These are phyloP conservation scores for Panicum hallii DNA, from an alignment of 202 grass and related monocot species.

Conservation along the genomic window DNA sequence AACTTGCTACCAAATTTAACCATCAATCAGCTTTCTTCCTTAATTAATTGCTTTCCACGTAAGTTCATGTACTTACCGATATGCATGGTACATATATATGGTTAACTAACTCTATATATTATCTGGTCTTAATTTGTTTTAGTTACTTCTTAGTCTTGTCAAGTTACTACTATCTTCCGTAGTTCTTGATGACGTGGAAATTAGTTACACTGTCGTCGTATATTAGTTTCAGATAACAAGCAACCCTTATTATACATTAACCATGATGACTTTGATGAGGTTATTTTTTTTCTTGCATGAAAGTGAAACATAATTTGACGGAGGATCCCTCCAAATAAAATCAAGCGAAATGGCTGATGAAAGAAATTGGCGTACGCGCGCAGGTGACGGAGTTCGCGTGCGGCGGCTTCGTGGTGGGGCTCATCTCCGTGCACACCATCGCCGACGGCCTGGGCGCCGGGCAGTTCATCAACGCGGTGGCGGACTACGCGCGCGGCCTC, in stretches of 20 bases:
- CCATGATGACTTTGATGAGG: too few species aligned
- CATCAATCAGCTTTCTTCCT: not conserved
- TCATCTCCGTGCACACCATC: constrained; percentile 86
- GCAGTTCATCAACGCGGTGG: constrained; percentile 85
- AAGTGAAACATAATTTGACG: too few species aligned
- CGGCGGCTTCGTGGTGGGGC: constrained; percentile 86
- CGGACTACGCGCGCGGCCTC: constrained; percentile 60
- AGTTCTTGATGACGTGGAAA: too few species aligned
- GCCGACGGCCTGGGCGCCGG: constrained; percentile 85
- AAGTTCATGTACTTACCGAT: not conserved
- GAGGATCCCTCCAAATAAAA: not conserved
- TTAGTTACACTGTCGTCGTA: too few species aligned
- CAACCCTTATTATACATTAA: too few species aligned
- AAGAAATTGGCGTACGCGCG: not conserved
- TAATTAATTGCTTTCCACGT: not conserved
- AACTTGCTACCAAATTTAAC: not conserved
- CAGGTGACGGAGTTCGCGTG: constrained; percentile 94
- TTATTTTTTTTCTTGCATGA: too few species aligned
- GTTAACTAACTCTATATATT: too few species aligned
- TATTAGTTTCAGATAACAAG: too few species aligned
- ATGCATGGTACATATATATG: too few species aligned
- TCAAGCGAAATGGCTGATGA: not conserved
- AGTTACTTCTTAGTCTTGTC: too few species aligned
- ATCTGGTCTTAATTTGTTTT: too few species aligned
- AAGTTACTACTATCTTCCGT: too few species aligned